Conservation (phyloP, 306 rosid genomes). For the Mimosa pudica region DNA sequence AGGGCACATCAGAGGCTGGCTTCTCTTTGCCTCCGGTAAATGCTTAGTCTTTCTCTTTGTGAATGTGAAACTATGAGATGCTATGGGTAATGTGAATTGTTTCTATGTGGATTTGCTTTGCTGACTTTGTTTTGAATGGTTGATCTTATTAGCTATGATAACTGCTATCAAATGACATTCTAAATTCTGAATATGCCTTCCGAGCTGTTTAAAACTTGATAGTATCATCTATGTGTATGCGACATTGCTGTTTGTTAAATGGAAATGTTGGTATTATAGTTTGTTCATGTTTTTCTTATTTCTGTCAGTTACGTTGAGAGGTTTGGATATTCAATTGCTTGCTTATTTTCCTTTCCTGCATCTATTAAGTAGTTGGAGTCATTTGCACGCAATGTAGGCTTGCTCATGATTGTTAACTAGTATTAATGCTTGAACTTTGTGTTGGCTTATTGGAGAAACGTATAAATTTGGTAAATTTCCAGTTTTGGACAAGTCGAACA, state of each 20-base stretch:
- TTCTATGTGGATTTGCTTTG: conserved; percentile 31
- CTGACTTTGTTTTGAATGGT: conserved; percentile 6
- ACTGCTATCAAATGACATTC: neutral
- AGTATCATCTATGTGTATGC: neutral
- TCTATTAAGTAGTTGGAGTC: neutral
- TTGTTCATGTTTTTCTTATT: neutral
- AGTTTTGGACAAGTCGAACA: conserved; percentile 78
- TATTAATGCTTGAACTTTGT: neutral
- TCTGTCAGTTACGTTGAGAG: neutral
- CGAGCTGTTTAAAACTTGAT: neutral
- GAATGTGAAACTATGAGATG: neutral
- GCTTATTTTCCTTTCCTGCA: neutral
- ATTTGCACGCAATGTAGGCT: neutral
- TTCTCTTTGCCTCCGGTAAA: conserved; percentile 78
- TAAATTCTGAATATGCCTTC: neutral
- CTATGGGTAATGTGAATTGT: no score
- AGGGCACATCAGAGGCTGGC: conserved; percentile 90
- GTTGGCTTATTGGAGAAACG: conserved; percentile 12
- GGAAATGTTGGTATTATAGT: neutral
- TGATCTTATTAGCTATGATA: conserved; percentile 9
- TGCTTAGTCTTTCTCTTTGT: neutral
- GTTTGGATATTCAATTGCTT: neutral
- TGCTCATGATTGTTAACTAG: conserved; percentile 4
- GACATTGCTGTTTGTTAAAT: neutral
- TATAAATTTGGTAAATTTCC: conserved; percentile 31